These are phyloP conservation scores for Fusarium odoratissimum DNA, from an alignment of 2,329 filamentous ascomycete species.

Conservation along the genomic window DNA sequence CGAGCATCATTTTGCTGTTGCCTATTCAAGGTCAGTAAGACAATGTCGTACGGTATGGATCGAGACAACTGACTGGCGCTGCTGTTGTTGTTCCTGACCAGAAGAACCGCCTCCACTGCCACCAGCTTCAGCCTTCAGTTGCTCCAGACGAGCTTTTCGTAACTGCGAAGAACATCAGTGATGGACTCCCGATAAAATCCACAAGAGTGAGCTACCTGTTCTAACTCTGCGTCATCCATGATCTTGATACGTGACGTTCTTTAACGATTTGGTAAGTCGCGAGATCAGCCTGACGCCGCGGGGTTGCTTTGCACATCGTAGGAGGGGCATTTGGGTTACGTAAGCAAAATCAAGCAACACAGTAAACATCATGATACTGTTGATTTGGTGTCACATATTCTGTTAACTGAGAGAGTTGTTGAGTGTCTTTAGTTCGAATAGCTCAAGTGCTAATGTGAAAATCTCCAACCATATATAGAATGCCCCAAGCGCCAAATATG, in stretches of 20 bases:
- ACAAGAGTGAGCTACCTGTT: constrained; percentile 48
- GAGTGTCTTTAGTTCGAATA: background rate
- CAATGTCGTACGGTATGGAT: background rate
- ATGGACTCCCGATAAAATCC: too few relatives aligned
- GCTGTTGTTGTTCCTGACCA: constrained; percentile 68
- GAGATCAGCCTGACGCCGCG: constrained; percentile 39
- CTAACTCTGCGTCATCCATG: constrained; percentile 60
- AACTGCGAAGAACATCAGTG: constrained; percentile 67
- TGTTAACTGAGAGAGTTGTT: background rate
- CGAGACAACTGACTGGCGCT: constrained; percentile 56
- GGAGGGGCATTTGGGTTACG: constrained; percentile 43
- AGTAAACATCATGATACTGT: background rate
- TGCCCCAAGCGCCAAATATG: constrained; percentile 20
- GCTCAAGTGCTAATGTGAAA: background rate
- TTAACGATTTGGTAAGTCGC: constrained; percentile 14
- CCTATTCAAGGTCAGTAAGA: background rate
- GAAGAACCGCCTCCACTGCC: constrained; percentile 56
- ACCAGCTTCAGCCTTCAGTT: constrained; percentile 81
- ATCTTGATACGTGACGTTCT: constrained; percentile 28
- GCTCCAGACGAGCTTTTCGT: constrained; percentile 88
- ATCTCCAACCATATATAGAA: background rate
- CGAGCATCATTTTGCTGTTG: constrained; percentile 75
- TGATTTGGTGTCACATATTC: background rate
- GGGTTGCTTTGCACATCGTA: constrained; percentile 25
- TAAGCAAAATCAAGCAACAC: background rate